Percentiles rank a stretch among this genome's conserved stretches.
These are phyloP conservation scores for Trichoderma brevicompactum DNA, from an alignment of 2,329 filamentous ascomycete species.

Conservation along the genomic window DNA sequence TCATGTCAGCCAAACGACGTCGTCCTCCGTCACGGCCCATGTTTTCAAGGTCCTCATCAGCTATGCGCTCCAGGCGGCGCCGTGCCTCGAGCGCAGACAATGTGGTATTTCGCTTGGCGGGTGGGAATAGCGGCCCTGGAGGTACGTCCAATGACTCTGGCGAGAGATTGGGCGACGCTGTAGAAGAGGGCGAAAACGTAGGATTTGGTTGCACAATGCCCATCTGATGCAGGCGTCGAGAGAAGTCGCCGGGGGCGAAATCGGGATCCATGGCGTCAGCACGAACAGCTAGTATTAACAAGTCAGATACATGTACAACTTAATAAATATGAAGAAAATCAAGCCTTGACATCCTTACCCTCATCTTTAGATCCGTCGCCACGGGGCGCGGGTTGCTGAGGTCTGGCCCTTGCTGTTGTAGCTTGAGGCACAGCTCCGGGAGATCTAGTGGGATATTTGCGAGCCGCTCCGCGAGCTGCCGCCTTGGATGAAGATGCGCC, in stretches of 20 bases:
- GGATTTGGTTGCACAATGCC: conserved; percentile 60
- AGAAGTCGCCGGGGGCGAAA: conserved; percentile 50
- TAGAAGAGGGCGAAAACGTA: conserved; percentile 58
- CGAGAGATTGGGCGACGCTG: conserved; percentile 38
- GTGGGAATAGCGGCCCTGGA: conserved; percentile 38
- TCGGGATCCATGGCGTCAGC: conserved; percentile 50
- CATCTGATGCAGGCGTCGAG: conserved; percentile 57
- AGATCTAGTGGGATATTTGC: conserved; percentile 52
- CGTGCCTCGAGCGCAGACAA: conserved; percentile 56
- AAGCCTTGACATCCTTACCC: conserved; percentile 28
- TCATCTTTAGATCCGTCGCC: conserved; percentile 32
- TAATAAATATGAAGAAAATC: neutral
- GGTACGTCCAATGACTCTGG: conserved; percentile 33
- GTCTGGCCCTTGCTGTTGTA: conserved; percentile 31
- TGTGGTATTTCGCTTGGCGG: conserved; percentile 48
- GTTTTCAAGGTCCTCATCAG: conserved; percentile 50
- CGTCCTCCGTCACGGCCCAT: conserved; percentile 41
- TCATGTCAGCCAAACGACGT: conserved; percentile 54
- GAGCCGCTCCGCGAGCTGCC: conserved; percentile 32
- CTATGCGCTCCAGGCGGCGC: conserved; percentile 49
- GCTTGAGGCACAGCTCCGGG: conserved; percentile 35
- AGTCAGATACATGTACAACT: neutral
- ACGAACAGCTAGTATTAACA: conserved; percentile 42
- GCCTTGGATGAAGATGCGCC: conserved; percentile 30
- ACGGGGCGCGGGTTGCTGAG: conserved; percentile 20